Conservation (phyloP, 2,329 filamentous ascomycete species). For the Monosporascus sp. region DNA sequence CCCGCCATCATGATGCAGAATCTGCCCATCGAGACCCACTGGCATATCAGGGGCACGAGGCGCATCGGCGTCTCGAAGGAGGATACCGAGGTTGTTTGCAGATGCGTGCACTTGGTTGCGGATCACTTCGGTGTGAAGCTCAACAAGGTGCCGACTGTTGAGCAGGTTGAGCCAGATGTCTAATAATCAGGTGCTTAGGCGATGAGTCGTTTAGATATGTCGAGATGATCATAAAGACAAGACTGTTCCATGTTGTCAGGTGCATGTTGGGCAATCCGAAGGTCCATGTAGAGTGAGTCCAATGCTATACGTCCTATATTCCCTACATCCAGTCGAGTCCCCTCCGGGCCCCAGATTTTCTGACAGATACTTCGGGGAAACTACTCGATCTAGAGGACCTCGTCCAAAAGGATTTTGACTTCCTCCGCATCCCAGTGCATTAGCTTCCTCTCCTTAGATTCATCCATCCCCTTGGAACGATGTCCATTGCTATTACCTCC, state of each 20-base stretch:
- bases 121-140: conserved; percentile 16
- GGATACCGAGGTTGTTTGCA: conserved; percentile 32
- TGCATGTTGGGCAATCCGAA: too few relatives aligned
- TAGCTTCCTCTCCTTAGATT: not conserved
- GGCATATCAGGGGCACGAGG: conserved; percentile 47
- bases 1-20: conserved; percentile 55
- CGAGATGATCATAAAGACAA: too few relatives aligned
- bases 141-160: conserved; percentile 20
- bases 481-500: not conserved
- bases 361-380: too few relatives aligned
- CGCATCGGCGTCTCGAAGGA: conserved; percentile 40
- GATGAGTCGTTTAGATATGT: too few relatives aligned
- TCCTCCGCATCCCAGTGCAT: not conserved
- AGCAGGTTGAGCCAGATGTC: conserved; percentile 22
- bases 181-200: not conserved
- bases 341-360: too few relatives aligned
- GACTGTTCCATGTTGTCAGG: too few relatives aligned
- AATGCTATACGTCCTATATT: too few relatives aligned
- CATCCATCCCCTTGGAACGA: not conserved
- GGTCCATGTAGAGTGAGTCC: too few relatives aligned
- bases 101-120: conserved; percentile 16
- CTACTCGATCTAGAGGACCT: too few relatives aligned
- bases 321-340: too few relatives aligned
- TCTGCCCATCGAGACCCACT: conserved; percentile 43
- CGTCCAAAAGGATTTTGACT: too few relatives aligned